Conservation (phyloP, 208 protist genomes). For the Acanthamoeba divionensis region DNA sequence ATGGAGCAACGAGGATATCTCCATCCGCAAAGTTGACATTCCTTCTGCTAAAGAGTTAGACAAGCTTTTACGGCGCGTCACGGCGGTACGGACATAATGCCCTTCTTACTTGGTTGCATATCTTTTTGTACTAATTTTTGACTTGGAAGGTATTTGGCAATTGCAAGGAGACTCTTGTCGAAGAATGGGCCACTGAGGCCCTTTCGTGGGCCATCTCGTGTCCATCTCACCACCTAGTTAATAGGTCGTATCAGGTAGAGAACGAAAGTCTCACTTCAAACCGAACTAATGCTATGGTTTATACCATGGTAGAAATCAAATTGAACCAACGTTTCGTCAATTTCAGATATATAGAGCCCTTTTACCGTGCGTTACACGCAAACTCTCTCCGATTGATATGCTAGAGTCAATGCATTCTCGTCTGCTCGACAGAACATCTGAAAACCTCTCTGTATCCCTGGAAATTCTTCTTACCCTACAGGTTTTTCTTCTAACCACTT, state of each 20-base stretch:
- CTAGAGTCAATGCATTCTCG: neutral
- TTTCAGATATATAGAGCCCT: neutral
- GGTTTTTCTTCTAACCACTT: neutral
- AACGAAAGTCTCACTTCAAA: neutral
- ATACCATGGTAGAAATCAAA: neutral
- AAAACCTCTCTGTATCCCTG: neutral
- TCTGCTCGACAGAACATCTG: neutral
- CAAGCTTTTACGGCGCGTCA: neutral
- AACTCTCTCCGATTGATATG: constrained; percentile 29
- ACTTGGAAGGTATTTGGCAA: neutral
- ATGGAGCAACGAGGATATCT: constrained; percentile 18
- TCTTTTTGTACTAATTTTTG: too few relatives aligned
- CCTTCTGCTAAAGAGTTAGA: neutral
- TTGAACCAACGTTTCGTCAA: neutral
- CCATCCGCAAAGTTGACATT: neutral
- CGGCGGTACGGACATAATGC: too few relatives aligned
- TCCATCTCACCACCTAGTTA: constrained; percentile 37
- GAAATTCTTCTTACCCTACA: constrained; percentile 29
- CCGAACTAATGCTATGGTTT: neutral
- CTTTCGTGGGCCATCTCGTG: constrained; percentile 28
- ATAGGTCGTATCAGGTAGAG: constrained; percentile 42
- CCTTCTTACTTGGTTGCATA: too few relatives aligned
- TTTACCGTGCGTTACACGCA: neutral
- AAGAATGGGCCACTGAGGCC: constrained; percentile 31
- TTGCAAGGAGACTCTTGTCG: neutral